A percentile compares a stretch with the other conserved stretches of the same genome.
phyloP scores from a whole-genome alignment of 441 rosid genomes.

The Populus trichocarpa region DNA sequence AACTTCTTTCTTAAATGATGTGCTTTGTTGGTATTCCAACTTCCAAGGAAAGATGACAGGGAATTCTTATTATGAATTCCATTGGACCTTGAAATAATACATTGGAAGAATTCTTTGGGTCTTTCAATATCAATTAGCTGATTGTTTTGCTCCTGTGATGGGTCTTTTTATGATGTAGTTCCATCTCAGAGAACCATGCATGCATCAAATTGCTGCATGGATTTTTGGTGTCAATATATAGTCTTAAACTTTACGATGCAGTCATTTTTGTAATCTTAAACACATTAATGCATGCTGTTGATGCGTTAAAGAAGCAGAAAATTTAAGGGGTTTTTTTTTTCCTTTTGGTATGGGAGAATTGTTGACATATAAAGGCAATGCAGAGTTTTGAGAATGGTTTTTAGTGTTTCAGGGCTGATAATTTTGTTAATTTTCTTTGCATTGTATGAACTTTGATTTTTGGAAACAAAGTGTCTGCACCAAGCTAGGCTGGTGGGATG shows the following conservation, averaged over 20 bases:
- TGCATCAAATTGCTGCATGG: no score
- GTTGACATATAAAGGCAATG: no score
- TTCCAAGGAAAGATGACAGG: neutral
- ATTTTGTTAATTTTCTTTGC: no score
- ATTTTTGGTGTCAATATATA: no score
- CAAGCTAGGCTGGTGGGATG: neutral
- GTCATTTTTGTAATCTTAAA: no score
- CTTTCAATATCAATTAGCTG: neutral
- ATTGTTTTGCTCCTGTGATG: neutral
- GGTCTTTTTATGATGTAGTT: neutral
- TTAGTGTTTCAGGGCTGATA: neutral
- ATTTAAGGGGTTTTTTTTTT: no score
- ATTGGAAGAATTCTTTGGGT: slow-evolving; percentile 1
- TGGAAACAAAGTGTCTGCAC: neutral
- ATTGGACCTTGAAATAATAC: neutral
- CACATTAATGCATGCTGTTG: no score
- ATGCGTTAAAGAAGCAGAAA: no score
- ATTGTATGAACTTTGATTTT: no score
- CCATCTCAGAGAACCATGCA: no score
- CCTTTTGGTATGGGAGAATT: no score
- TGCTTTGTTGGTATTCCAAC: neutral
- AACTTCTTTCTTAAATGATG: neutral
- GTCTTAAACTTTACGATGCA: neutral
- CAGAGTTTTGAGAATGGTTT: no score
- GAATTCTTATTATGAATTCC: neutral